Base-by-base conservation (phyloP, 441 rosid species). In the Corymbia citriodora region DNA sequence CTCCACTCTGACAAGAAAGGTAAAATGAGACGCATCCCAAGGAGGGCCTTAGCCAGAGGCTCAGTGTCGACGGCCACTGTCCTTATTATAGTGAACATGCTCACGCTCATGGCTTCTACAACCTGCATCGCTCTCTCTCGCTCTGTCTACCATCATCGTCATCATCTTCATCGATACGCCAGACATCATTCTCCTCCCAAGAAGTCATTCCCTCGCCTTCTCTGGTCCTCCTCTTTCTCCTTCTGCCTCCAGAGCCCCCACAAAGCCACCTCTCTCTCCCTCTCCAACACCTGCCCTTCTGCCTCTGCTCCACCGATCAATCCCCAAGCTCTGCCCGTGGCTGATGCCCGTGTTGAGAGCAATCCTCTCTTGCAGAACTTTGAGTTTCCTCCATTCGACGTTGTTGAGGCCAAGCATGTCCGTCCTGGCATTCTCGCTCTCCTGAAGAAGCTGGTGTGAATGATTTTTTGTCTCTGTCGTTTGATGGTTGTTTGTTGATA, bases 351-450 rank as follows among this genome's bases (percentile, higher is more conserved):
- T 83, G 65, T 91, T 12, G 88, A 92, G 5, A 86, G 92, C 88
- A 97, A 96, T 92, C 99, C 99, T 89, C 94, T 97, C 33, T 90
- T 96, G 93, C 93, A 89, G 91, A 96, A 96, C 87, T 97, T 97
- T 48, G 97, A 93, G 27, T 95, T 97, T 91, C 99, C 98, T 48
- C 98, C 98, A 8, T 97, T 94, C 89, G 95, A 95, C 91, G 90
- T 91, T 55, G 93, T 97, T 15, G 93, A 95, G 79, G 94, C 96
- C 72, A 31, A 91, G 6, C 98, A 96, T 88, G 97, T 97, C 87
- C 93, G 96, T 54, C 98, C 98, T 53, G 99, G 95, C 89, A 92
- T 97, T 90, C 97, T 95, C 17, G 93, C 96, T 89, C 92, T 97
- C 23, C 86, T 97, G 91, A 94, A 94, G 87, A 93, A 94, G 2